A percentile compares a stretch with the other conserved stretches of the same genome.
Evolutionary conservation across 345 rosid species (phyloP).

Genomic region (Rhodomyrtus tomentosa): DNA sequence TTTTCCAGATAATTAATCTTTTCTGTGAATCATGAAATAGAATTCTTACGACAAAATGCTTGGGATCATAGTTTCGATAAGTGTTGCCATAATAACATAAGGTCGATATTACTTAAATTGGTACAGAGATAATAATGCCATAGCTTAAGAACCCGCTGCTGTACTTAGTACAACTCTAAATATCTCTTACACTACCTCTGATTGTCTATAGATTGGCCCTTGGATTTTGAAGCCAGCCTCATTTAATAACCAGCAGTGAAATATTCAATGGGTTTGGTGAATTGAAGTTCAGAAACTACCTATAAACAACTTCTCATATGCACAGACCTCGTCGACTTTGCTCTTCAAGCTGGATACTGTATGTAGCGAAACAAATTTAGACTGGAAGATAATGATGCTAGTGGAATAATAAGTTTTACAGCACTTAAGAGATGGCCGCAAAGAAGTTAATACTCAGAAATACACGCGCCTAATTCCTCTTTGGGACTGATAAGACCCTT

Average conservation of each 20-base stretch:
- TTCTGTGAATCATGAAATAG: slow-evolving; percentile 23
- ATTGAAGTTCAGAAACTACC: slow-evolving; percentile 23
- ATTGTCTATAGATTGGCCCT: neutral
- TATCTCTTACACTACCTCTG: neutral
- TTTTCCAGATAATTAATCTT: slow-evolving; percentile 43
- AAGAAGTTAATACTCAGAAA: neutral
- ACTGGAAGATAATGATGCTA: neutral
- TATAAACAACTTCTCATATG: slow-evolving; percentile 34
- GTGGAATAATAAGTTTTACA: neutral
- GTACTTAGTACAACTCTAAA: neutral
- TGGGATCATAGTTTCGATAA: neutral
- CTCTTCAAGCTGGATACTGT: slow-evolving; percentile 57
- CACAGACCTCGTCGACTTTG: slow-evolving; percentile 49
- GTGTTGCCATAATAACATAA: neutral
- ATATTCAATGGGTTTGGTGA: neutral
- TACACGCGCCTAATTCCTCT: slow-evolving; percentile 70
- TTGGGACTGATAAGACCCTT: slow-evolving; percentile 45
- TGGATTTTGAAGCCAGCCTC: neutral
- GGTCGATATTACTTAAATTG: neutral
- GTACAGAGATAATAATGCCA: neutral
- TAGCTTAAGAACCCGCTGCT: neutral
- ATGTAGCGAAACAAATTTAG: slow-evolving; percentile 9
- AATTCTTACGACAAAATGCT: neutral
- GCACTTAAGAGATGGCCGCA: slow-evolving; percentile 1
- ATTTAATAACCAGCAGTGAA: neutral